Conservation (phyloP, 768 basidiomycete species). For the Boletus pseudo-olivaceus region DNA sequence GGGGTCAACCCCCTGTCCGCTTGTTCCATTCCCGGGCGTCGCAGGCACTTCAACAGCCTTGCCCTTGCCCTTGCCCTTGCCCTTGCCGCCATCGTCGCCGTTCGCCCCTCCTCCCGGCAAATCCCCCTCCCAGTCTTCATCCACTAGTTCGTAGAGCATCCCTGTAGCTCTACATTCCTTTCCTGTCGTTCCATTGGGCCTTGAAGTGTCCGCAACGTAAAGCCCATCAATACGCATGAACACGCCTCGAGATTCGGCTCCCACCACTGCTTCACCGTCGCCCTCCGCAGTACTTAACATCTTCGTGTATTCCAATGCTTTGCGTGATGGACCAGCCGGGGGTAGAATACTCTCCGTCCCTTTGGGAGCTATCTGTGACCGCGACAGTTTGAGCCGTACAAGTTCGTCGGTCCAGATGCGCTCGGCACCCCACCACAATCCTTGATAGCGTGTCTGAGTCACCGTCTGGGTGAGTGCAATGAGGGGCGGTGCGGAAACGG, state of each 20-base stretch:
- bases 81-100: constrained; percentile 17
- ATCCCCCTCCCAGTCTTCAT: constrained; percentile 58
- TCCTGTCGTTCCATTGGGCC: constrained; percentile 38
- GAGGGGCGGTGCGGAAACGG: constrained; percentile 15
- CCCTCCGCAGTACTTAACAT: constrained; percentile 5
- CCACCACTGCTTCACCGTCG: constrained; percentile 13
- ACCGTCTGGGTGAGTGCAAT: constrained; percentile 30
- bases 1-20: background rate
- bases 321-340: constrained; percentile 53
- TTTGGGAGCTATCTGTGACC: constrained; percentile 61
- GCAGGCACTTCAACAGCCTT: constrained; percentile 29
- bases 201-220: constrained; percentile 55
- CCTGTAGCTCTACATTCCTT: constrained; percentile 69
- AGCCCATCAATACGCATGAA: constrained; percentile 71
- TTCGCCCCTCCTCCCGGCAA: constrained; percentile 27
- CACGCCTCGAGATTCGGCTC: constrained; percentile 47
- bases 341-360: constrained; percentile 58
- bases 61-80: constrained; percentile 36
- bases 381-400: constrained; percentile 69
- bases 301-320: constrained; percentile 28
- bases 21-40: constrained; percentile 3
- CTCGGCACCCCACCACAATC: constrained; percentile 88
- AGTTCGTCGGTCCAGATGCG: constrained; percentile 86
- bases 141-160: constrained; percentile 75
- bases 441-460: constrained; percentile 64